Conservation (phyloP, 2,329 filamentous ascomycete genomes). For the Colletotrichum lindemuthianum region DNA sequence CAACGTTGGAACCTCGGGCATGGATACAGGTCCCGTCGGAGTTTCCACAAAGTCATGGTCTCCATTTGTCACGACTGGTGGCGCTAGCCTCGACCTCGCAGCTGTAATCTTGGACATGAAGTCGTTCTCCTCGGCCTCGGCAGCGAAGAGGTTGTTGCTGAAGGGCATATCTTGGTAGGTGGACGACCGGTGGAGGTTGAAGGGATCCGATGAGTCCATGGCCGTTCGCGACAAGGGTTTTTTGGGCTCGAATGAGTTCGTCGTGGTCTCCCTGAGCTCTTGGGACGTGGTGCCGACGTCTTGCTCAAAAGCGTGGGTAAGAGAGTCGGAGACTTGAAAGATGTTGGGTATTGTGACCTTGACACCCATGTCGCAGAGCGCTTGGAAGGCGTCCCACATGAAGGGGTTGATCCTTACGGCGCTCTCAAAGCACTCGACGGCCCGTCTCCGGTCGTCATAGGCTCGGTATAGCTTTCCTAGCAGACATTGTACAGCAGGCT, state of each 20-base stretch:
- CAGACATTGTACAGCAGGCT: slow-evolving; percentile 83
- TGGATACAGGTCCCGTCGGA: slow-evolving; percentile 61
- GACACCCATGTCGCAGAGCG: slow-evolving; percentile 87
- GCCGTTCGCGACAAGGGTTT: slow-evolving; percentile 52
- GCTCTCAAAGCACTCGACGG: slow-evolving; percentile 87
- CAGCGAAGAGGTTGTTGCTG: slow-evolving; percentile 52
- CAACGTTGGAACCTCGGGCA: slow-evolving; percentile 48
- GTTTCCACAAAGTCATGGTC: slow-evolving; percentile 72
- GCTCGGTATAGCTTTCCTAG: slow-evolving; percentile 88
- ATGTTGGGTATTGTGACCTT: slow-evolving; percentile 85
- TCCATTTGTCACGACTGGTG: slow-evolving; percentile 48
- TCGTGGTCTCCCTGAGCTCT: slow-evolving; percentile 51
- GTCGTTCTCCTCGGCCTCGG: slow-evolving; percentile 60
- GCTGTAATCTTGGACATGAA: slow-evolving; percentile 67
- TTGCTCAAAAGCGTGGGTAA: slow-evolving; percentile 59
- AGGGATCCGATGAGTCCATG: slow-evolving; percentile 58
- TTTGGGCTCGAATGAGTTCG: slow-evolving; percentile 54
- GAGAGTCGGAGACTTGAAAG: slow-evolving; percentile 75
- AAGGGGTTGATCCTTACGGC: slow-evolving; percentile 91
- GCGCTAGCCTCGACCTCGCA: slow-evolving; percentile 57
- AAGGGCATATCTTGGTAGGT: slow-evolving; percentile 52
- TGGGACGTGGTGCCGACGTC: slow-evolving; percentile 44
- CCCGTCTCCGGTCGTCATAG: slow-evolving; percentile 84
- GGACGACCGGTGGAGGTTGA: slow-evolving; percentile 56
- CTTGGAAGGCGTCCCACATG: slow-evolving; percentile 97